These are phyloP conservation scores for Fusarium sp. DNA, from an alignment of 2,329 filamentous ascomycete species.

Conservation along the genomic window DNA sequence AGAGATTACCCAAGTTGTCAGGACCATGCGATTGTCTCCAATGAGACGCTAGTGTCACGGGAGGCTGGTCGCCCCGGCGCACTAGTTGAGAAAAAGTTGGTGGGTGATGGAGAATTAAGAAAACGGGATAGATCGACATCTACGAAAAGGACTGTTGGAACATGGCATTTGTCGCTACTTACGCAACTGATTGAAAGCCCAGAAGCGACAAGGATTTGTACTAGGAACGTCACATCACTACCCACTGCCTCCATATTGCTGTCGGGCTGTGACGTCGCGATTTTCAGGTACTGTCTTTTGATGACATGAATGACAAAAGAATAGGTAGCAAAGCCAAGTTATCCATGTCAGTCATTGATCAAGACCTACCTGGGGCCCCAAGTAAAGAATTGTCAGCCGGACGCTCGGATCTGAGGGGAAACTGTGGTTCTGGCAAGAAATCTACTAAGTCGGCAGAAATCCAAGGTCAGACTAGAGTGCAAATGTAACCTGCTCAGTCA, in stretches of 20 bases:
- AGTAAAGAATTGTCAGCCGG: not conserved
- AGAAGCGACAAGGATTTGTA: not conserved
- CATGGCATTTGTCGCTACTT: slow-evolving; percentile 15
- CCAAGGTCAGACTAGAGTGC: not conserved
- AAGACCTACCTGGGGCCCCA: not conserved
- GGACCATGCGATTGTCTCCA: slow-evolving; percentile 22
- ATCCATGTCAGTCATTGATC: not conserved
- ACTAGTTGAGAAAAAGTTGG: slow-evolving; percentile 21
- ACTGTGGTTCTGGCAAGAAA: not conserved
- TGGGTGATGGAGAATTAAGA: slow-evolving; percentile 26
- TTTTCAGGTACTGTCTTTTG: not conserved
- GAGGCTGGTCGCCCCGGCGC: slow-evolving; percentile 38
- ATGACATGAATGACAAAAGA: not conserved
- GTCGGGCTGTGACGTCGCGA: not conserved
- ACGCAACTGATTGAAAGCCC: slow-evolving; percentile 1
- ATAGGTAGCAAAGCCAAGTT: not conserved
- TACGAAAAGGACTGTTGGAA: slow-evolving; percentile 12
- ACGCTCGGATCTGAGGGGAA: not conserved
- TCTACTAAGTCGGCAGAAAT: not conserved
- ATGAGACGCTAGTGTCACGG: slow-evolving; percentile 39
- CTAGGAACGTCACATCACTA: slow-evolving; percentile 8
- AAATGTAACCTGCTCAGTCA: not conserved
- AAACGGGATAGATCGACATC: slow-evolving; percentile 36
- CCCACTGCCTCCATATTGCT: not conserved
- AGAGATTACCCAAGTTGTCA: slow-evolving; percentile 30